A percentile compares a stretch with the other conserved stretches of the same genome.
These are phyloP conservation scores for Suhomyces emberorum DNA, from an alignment of 805 yeast species.

Conservation along the genomic window DNA sequence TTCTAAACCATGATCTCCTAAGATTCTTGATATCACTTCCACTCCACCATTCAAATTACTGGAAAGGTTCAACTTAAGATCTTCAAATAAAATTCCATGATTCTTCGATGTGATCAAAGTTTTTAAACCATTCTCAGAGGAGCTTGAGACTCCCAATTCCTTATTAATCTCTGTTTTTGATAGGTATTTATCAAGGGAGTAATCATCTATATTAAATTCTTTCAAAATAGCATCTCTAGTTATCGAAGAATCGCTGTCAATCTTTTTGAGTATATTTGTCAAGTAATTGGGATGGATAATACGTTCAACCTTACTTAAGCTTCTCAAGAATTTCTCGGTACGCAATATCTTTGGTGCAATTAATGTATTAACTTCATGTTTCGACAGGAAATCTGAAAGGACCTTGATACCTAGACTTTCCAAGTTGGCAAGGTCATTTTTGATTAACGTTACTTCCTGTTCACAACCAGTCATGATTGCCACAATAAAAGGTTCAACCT, in stretches of 20 bases:
- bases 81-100: conserved; percentile 43
- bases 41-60: conserved; percentile 59
- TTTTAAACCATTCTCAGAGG: conserved; percentile 17
- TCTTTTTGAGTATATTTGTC: conserved; percentile 36
- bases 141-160: conserved; percentile 22
- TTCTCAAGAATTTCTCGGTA: conserved; percentile 80
- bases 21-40: conserved; percentile 51
- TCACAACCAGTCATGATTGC: conserved; percentile 70
- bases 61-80: conserved; percentile 52
- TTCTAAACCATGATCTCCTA: conserved; percentile 56
- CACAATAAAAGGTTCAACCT: conserved; percentile 28
- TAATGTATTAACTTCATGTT: conserved; percentile 42
- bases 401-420: conserved; percentile 57
- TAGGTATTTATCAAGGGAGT: conserved; percentile 32
- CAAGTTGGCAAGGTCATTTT: conserved; percentile 43
- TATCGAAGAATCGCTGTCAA: conserved; percentile 4
- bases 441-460: conserved; percentile 33
- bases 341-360: conserved; percentile 81
- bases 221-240: conserved; percentile 11
- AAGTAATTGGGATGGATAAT: conserved; percentile 57
- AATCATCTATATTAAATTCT: conserved; percentile 27
- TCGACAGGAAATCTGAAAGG: conserved; percentile 40
- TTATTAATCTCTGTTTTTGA: conserved; percentile 28
- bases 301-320: conserved; percentile 55
- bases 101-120: conserved; percentile 13